Percentiles rank a stretch among this genome's conserved stretches.
phyloP scores from a whole-genome alignment of 108 stramenopile genomes.

The Seminavis robusta region DNA sequence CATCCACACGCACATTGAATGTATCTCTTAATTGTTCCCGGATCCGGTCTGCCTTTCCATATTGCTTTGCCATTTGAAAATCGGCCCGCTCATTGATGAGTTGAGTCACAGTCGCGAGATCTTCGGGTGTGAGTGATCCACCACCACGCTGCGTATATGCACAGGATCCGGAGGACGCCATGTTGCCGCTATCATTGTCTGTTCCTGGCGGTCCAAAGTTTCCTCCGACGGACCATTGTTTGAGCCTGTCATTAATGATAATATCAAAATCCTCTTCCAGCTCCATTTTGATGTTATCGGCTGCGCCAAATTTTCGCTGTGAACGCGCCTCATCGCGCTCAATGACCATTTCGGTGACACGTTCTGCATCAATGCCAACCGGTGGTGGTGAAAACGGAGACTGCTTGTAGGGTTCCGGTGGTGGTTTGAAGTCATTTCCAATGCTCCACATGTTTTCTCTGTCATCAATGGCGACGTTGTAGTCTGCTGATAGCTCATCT shows the following conservation, averaged over 20 bases:
- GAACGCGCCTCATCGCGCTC: slow-evolving; percentile 34
- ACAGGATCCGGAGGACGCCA: not conserved
- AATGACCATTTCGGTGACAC: no score
- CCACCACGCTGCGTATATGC: slow-evolving; percentile 33
- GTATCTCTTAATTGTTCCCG: slow-evolving; percentile 34
- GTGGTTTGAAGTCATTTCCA: slow-evolving; percentile 44
- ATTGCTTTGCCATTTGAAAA: slow-evolving; percentile 52
- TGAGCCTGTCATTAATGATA: slow-evolving; percentile 42
- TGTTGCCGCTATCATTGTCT: not conserved
- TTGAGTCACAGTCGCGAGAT: slow-evolving; percentile 16
- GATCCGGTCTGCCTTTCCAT: slow-evolving; percentile 50
- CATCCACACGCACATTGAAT: slow-evolving; percentile 24
- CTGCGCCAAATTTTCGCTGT: slow-evolving; percentile 43
- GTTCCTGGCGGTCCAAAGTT: slow-evolving; percentile 34
- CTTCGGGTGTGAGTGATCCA: slow-evolving; percentile 32
- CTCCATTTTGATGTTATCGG: slow-evolving; percentile 51
- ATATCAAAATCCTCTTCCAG: slow-evolving; percentile 40
- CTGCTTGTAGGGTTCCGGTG: no score
- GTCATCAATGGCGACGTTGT: slow-evolving; percentile 53
- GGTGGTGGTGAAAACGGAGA: no score
- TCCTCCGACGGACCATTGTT: slow-evolving; percentile 47
- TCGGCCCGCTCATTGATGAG: slow-evolving; percentile 29
- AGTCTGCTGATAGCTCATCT: slow-evolving; percentile 29
- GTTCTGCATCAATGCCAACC: no score
- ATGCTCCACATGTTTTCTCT: slow-evolving; percentile 39